A percentile compares a stretch with the other conserved stretches of the same genome.
Conservation (phyloP, 2,329 filamentous ascomycete genomes). For the Colletotrichum euphorbiae region DNA sequence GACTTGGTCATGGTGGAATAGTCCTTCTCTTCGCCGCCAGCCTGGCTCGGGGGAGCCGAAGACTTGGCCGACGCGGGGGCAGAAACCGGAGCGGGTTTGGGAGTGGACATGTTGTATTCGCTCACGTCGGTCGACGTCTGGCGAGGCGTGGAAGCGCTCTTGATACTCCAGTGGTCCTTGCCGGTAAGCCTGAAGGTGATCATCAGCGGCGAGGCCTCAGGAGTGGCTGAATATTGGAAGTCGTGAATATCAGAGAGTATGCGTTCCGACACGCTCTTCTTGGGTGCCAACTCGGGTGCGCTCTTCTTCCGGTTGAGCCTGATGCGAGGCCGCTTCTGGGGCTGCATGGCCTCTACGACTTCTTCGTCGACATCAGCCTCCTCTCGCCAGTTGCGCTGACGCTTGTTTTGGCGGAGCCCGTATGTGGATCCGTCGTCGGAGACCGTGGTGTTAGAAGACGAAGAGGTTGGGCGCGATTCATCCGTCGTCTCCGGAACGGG, state of each 20-base stretch:
- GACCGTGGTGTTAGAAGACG: conserved; percentile 63
- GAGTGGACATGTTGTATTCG: conserved; percentile 26
- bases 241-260: conserved; percentile 30
- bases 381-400: conserved; percentile 65
- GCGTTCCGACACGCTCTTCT: conserved; percentile 15
- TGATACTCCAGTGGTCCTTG: conserved; percentile 32
- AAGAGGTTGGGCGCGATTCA: conserved; percentile 63
- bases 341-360: conserved; percentile 49
- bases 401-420: conserved; percentile 50
- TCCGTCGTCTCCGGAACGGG: conserved; percentile 48
- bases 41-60: conserved; percentile 38
- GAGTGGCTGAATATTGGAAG: conserved; percentile 16
- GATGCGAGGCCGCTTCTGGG: conserved; percentile 47
- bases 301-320: conserved; percentile 38
- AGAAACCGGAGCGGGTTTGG: conserved; percentile 30
- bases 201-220: conserved; percentile 15
- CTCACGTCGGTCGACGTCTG: conserved; percentile 37
- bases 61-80: conserved; percentile 38
- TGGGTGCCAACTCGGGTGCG: conserved; percentile 21
- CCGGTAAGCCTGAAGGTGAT: conserved; percentile 36
- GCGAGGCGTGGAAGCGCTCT: conserved; percentile 12
- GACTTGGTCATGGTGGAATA: conserved; percentile 73
- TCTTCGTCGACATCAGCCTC: conserved; percentile 58
- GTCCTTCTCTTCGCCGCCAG: conserved; percentile 60
- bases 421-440: conserved; percentile 40